Evolutionary conservation across 805 yeast genomes (phyloP), one percentile per base, ranked within the genome.

Genomic region (Kuraishia floccosa): DNA sequence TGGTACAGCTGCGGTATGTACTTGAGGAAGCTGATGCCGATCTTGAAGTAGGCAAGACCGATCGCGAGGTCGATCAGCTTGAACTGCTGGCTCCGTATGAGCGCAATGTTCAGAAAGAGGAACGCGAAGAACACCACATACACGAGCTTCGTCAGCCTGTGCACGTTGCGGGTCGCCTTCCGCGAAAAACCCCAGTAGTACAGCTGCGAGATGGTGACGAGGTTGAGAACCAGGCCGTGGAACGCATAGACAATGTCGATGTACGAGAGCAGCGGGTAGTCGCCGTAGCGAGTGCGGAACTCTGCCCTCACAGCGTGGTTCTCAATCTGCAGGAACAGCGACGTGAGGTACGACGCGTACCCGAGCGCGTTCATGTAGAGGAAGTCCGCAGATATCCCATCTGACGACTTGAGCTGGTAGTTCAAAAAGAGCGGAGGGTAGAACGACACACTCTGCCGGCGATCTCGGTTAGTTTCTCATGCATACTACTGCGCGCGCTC

Each of bases 301-400:
- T 54, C 49, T 4, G 36, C 28, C 16, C 60, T 37, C 19, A 59
- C 56, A 13, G 35, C 56, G 30, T 41, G 4, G 36, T 45, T 52
- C 47, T 45, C 63, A 14, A 64, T 33, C 41, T 68, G 67, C n/a
- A 69, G 39, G 5, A 44, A 39, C 39, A 68, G 48, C 1, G 76
- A 68, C 1, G 47, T 31, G 4, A 66, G 42, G 27, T 67, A 50
- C 11, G 67, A 60, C 3, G 57, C 25, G 36, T 70, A 70, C 0
- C 78, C 78, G 2, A 61, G 41, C 2, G 58, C 51, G 39, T 69
- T 71, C 29, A 71, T 36, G 16, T 58, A 46, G 3, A 65, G 45
- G 35, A 60, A 68, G 38, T 71, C 78, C 3, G 59, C 39, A 0
- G 76, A 70, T 2, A 70, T 43, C 0, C 74, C 73, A 31, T 65